A percentile compares a stretch with the other conserved stretches of the same genome.
These are phyloP conservation scores for Dryadomyces sulphureus DNA, from an alignment of 2,329 filamentous ascomycete species.

Conservation along the genomic window DNA sequence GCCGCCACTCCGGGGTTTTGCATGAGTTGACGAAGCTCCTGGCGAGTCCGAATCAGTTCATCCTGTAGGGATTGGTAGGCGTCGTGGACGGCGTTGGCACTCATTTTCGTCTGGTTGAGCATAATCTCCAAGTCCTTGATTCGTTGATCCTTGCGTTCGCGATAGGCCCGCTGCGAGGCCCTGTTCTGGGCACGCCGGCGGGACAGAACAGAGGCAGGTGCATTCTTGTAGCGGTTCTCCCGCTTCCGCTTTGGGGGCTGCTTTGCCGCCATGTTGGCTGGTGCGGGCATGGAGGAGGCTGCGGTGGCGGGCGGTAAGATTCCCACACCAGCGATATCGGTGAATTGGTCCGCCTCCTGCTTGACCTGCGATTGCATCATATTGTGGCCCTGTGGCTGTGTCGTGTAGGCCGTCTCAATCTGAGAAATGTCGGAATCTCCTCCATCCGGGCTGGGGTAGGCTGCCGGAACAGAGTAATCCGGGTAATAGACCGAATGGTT, in stretches of 20 bases:
- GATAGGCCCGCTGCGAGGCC: slow-evolving; percentile 45
- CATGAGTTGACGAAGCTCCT: too few relatives aligned
- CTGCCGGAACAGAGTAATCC: slow-evolving; percentile 13
- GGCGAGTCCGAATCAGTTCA: not conserved
- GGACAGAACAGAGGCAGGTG: slow-evolving; percentile 33
- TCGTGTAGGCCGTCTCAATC: not conserved
- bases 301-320: not conserved
- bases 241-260: slow-evolving; percentile 30
- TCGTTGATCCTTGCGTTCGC: slow-evolving; percentile 49
- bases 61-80: not conserved
- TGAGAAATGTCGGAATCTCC: slow-evolving; percentile 10
- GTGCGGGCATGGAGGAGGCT: slow-evolving; percentile 1
- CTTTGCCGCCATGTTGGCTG: slow-evolving; percentile 14
- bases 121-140: slow-evolving; percentile 47
- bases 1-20: too few relatives aligned
- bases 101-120: slow-evolving; percentile 19
- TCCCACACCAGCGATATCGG: not conserved
- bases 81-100: not conserved
- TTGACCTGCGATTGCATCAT: slow-evolving; percentile 5
- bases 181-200: slow-evolving; percentile 45
- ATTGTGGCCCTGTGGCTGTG: not conserved
- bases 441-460: slow-evolving; percentile 20
- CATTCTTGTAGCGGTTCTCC: slow-evolving; percentile 38
- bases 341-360: slow-evolving; percentile 13
- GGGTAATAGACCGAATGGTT: slow-evolving; percentile 18